phyloP scores from a whole-genome alignment of 176 grass and related monocot species.

The Triticum turgidum region DNA sequence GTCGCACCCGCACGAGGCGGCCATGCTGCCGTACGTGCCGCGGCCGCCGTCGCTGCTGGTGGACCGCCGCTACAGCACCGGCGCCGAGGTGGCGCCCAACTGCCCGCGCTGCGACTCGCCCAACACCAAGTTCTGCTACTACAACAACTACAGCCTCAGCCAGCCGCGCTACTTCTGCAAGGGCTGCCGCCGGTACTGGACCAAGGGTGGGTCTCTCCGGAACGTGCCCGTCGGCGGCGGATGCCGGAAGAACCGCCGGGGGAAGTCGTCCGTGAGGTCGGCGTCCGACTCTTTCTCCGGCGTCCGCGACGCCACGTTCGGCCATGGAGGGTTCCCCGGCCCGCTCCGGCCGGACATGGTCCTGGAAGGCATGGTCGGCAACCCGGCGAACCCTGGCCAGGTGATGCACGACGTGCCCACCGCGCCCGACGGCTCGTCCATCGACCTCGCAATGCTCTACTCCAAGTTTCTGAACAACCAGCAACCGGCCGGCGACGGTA shows the following conservation, averaged over 20 bases:
- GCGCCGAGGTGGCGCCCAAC: constrained; percentile 59
- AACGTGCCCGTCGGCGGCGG: constrained; percentile 87
- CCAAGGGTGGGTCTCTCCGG: constrained; percentile 87
- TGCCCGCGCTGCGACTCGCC: constrained; percentile 85
- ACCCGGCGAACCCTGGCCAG: constrained; percentile 21
- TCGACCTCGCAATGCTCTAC: constrained; percentile 72
- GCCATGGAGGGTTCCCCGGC: constrained; percentile 36
- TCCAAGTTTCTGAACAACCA: constrained; percentile 56
- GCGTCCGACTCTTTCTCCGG: constrained; percentile 9
- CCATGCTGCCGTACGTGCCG: constrained; percentile 58
- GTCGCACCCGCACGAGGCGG: constrained; percentile 38
- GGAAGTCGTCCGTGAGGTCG: constrained; percentile 39
- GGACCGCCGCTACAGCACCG: constrained; percentile 64
- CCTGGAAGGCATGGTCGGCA: constrained; percentile 63
- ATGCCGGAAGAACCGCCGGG: constrained; percentile 72
- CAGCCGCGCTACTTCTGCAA: constrained; percentile 99
- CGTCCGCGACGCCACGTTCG: constrained; percentile 29
- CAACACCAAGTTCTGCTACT: constrained; percentile 99
- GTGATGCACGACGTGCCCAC: constrained; percentile 16
- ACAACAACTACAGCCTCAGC: constrained; percentile 97
- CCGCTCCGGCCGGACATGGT: constrained; percentile 65
- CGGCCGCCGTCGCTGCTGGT: constrained; percentile 40
- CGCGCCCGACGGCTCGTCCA: constrained; percentile 35
- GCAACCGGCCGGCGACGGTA: neutral
- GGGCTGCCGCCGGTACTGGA: constrained; percentile 89